Percentiles rank a stretch among this genome's conserved stretches.
Conservation (phyloP, 2,329 filamentous ascomycete genomes). For the Ceratocystis huliohia region DNA sequence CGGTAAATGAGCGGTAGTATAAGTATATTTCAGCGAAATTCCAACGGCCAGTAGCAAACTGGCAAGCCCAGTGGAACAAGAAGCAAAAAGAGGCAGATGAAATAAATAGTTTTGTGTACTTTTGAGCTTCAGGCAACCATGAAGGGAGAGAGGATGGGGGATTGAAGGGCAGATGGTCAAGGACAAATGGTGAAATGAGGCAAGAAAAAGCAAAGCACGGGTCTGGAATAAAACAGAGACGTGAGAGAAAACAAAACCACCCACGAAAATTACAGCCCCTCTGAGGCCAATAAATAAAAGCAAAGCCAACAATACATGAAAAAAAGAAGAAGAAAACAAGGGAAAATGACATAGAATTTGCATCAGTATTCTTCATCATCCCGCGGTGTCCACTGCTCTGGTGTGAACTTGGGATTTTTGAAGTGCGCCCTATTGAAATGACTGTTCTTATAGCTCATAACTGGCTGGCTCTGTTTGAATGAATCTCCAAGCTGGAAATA, state of each 20-base stretch:
- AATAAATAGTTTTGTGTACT: not conserved
- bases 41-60: not conserved
- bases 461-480: slow-evolving; percentile 34
- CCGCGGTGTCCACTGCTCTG: slow-evolving; percentile 34
- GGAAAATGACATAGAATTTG: not conserved
- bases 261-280: not conserved
- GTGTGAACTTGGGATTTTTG: slow-evolving; percentile 45
- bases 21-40: not conserved
- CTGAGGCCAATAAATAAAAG: not conserved
- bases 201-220: not conserved
- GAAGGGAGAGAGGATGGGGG: not conserved
- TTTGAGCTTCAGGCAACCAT: slow-evolving; percentile 2
- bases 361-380: slow-evolving; percentile 26
- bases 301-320: slow-evolving; percentile 9
- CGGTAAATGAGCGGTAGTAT: not conserved
- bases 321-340: not conserved
- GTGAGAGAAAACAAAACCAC: not conserved
- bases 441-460: slow-evolving; percentile 50
- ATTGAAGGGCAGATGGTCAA: not conserved
- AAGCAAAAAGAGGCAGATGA: not conserved
- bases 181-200: not conserved
- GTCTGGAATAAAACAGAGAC: slow-evolving; percentile 9
- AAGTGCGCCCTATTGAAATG: slow-evolving; percentile 56
- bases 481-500: slow-evolving; percentile 38
- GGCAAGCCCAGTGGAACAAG: not conserved